phyloP scores from a whole-genome alignment of 2,329 filamentous ascomycete genomes.

The Ophiosphaerella narmari region DNA sequence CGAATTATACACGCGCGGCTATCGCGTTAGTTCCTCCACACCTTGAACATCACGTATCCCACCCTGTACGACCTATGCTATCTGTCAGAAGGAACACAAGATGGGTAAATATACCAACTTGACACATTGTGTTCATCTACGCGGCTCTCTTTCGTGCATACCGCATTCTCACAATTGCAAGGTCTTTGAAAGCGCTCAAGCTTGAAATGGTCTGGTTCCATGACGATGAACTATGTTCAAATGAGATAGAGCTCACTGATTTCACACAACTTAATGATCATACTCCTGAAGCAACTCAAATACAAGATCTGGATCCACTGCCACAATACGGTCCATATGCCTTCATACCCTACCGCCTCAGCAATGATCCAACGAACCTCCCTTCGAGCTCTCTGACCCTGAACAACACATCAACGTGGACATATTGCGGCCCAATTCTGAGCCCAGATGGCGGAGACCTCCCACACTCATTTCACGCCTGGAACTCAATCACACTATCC shows the following conservation, averaged over 20 bases:
- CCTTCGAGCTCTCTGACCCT: constrained; percentile 5
- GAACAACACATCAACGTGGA: constrained; percentile 29
- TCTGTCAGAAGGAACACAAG: background rate
- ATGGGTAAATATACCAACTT: background rate
- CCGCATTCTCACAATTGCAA: background rate
- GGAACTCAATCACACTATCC: constrained; percentile 43
- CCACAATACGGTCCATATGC: constrained; percentile 14
- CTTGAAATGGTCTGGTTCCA: background rate
- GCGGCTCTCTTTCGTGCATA: background rate
- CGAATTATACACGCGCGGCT: constrained; percentile 3
- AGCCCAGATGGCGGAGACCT: constrained; percentile 6
- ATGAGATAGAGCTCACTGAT: too few species aligned
- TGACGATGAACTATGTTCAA: too few species aligned
- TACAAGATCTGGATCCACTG: constrained; percentile 13
- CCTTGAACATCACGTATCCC: constrained; percentile 17
- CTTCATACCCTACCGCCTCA: constrained; percentile 16
- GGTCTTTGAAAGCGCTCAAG: background rate
- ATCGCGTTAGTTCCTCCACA: constrained; percentile 3
- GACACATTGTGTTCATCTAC: background rate
- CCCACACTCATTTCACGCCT: constrained; percentile 42
- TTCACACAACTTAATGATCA: too few species aligned
- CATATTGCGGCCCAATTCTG: constrained; percentile 31
- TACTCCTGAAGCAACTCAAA: background rate
- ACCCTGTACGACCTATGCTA: constrained; percentile 1
- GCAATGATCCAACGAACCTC: background rate